Conservation (phyloP, 768 basidiomycete genomes). For the Ephemerocybe angulata region DNA sequence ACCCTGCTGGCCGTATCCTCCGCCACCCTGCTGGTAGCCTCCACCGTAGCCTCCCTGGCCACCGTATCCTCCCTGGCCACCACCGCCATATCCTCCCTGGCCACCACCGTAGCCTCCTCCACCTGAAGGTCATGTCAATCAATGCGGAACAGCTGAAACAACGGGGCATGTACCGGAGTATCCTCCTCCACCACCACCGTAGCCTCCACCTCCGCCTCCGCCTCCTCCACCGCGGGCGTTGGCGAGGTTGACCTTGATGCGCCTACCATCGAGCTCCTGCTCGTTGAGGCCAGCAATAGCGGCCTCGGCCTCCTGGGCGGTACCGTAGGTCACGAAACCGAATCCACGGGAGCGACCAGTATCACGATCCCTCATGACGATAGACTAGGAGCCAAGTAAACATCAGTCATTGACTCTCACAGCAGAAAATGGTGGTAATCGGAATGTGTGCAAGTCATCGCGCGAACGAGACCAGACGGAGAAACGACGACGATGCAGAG, state of each 20-base stretch:
- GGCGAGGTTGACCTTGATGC: constrained; percentile 85
- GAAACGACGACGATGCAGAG: constrained; percentile 1
- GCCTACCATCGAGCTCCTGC: constrained; percentile 88
- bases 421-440: constrained; percentile 18
- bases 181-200: constrained; percentile 22
- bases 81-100: constrained; percentile 24
- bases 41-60: constrained; percentile 20
- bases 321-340: constrained; percentile 85
- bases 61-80: constrained; percentile 16
- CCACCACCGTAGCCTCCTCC: constrained; percentile 29
- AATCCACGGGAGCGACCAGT: constrained; percentile 97
- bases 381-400: constrained; percentile 61
- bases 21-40: constrained; percentile 8
- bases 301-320: constrained; percentile 61
- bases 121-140: too few relatives aligned
- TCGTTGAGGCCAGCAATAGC: constrained; percentile 82
- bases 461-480: background rate
- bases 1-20: constrained; percentile 16
- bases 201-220: constrained; percentile 26
- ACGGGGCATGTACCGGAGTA: constrained; percentile 18
- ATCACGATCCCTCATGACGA: constrained; percentile 98
- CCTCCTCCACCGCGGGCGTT: constrained; percentile 57
- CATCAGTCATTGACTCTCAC: constrained; percentile 30
- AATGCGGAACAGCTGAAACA: too few relatives aligned
- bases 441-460: background rate